Evolutionary conservation across 2,329 filamentous ascomycete species (phyloP), one percentile per base, ranked within the genome.

Genomic region (Calonectria pauciramosa): DNA sequence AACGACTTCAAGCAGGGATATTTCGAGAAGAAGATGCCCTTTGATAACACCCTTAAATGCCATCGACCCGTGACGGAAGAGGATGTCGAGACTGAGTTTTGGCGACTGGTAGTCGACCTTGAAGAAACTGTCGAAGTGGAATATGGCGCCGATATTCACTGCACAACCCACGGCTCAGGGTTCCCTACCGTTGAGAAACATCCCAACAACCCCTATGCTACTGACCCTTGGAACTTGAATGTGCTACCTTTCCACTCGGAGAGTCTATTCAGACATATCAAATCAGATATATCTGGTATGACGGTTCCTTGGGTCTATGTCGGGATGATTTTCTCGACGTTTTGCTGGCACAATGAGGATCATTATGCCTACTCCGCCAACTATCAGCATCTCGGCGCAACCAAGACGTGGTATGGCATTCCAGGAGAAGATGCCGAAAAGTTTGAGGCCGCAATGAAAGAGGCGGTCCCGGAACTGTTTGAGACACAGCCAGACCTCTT

Each of bases 301-400:
- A 99, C 97, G 0, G 96, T 99, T 10, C 97, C 97, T 0, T 99
- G 97, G 97, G 92, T 99, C 4, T 99, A 99, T 82, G 97, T 99
- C 5, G 97, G 97, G 75, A 99, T 99, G 97, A 97, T 98, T 49
- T 99, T 99, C 84, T 99, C 97, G 0, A 99, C 97, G 0, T 99
- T 99, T 82, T 99, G 97, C 85, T 99, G 97, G 97, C 97, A 99
- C 84, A 98, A 98, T 77, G 97, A 99, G 82, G 97, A 99, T 82
- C 97, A 99, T 82, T 98, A 98, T 83, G 94, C 97, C 2, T 99
- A 99, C 83, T 99, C 97, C 0, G 94, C 97, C 68, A 99, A 99
- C 79, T 99, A 99, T 81, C 97, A 99, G 84, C 97, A 99, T 81
- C 98, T 99, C 81, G 97, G 97, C 13, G 96, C 96, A 1, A 99